These are phyloP conservation scores for Boletus reticulatus DNA, from an alignment of 768 basidiomycete species.

Conservation along the genomic window DNA sequence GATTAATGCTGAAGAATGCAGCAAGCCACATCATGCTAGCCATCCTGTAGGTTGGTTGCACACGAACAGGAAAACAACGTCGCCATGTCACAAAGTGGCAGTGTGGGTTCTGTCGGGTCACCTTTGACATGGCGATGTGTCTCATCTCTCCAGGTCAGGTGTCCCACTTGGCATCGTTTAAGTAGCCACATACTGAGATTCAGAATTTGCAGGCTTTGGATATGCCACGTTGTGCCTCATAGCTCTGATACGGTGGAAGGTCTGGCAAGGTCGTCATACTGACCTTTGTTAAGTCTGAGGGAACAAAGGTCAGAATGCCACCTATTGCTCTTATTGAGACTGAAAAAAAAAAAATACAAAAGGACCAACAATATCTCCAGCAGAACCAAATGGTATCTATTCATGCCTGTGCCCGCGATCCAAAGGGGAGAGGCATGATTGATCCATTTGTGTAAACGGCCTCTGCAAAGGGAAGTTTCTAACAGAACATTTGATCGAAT, in stretches of 20 bases:
- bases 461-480: constrained; percentile 22
- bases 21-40: constrained; percentile 1
- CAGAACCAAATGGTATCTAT: not conserved
- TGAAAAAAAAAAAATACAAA: not conserved
- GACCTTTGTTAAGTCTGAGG: not conserved
- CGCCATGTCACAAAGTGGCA: not conserved
- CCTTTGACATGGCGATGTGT: constrained; percentile 1
- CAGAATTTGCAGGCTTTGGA: not conserved
- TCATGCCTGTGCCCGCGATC: constrained; percentile 11
- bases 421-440: constrained; percentile 1
- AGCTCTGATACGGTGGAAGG: no score
- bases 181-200: no score
- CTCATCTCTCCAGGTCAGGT: not conserved
- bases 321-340: constrained; percentile 1
- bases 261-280: no score
- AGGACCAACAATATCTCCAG: constrained; percentile 12
- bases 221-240: not conserved
- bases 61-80: not conserved
- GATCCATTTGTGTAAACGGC: constrained; percentile 8
- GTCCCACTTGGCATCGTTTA: no score
- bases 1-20: not conserved
- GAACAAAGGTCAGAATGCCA: not conserved
- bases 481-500: constrained; percentile 32
- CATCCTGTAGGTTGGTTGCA: constrained; percentile 16
- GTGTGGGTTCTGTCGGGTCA: not conserved